Base-by-base conservation (phyloP, 2,329 filamentous ascomycete species). In the Fusarium mangiferae region DNA sequence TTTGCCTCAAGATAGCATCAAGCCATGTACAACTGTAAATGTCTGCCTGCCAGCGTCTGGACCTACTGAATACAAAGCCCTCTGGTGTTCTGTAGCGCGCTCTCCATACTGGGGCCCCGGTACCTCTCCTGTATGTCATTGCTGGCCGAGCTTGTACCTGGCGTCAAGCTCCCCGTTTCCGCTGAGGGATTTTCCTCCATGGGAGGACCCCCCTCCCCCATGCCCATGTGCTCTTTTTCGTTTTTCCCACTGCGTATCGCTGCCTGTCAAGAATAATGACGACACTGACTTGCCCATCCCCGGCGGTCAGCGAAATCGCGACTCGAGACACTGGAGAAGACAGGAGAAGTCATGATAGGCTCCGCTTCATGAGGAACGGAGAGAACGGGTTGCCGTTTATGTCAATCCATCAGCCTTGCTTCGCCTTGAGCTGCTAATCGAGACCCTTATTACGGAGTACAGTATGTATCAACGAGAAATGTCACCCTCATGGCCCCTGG, bases 121-220 rank as follows among this genome's bases (percentile, higher is more conserved):
- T 76, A 78, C 73, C 64, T 73, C 68, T 70, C 44, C 75, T 78
- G 75, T 77, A 76, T 73, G 76, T 75, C 73, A 72, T 74, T 75
- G 54, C 66, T 77, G 60, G 57, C 57, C 56, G 45, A 42, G 71
- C 49, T 77, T 62, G 71, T 72, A 75, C 75, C 66, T 62, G 76
- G 70, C 56, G 66, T 63, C 33, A 33, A 68, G 58, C 58, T 68
- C 69, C 73, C 71, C 76, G 49, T 61, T 73, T 60, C 35, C 57
- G 71, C 72, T 78, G 77, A 78, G 77, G 77, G 77, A 78, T 78
- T 78, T 78, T 78, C 77, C 58, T 58, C 66, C 66, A 71, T 72
- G 62, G 67, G 65, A 63, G 63, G 61, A 49, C 72, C 63, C 62
- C 66, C 62, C 56, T 62, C 64, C 65, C 65, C 62, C 69, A 69